Percentiles rank a stretch among this genome's conserved stretches.
Evolutionary conservation across 73 alveolate genomes (phyloP).

Genomic region (Paramecium sonneborni): DNA sequence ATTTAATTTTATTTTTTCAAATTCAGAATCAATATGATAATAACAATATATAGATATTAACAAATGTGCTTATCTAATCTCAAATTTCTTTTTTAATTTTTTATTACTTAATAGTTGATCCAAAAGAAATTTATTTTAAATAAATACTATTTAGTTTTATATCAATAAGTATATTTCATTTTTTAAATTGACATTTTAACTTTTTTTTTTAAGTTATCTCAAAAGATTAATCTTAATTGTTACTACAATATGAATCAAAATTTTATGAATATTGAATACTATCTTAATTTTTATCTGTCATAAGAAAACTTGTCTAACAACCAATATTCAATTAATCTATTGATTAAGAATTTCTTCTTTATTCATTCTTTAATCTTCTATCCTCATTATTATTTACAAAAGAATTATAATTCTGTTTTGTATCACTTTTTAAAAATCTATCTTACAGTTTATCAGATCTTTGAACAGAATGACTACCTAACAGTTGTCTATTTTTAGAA

Average conservation of each 20-base stretch:
- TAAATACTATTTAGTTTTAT: neutral
- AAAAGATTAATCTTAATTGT: neutral
- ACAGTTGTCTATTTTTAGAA: neutral
- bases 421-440: neutral
- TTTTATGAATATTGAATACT: neutral
- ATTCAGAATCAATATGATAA: neutral
- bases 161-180: neutral
- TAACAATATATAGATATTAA: neutral
- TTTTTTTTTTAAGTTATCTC: neutral
- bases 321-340: neutral
- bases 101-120: no score
- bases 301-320: neutral
- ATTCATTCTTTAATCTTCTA: neutral
- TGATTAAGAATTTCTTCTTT: neutral
- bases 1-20: constrained; percentile 30
- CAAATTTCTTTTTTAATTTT: no score
- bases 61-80: neutral
- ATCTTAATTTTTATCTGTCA: neutral
- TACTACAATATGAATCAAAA: neutral
- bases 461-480: neutral
- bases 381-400: neutral
- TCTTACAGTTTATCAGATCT: neutral
- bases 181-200: neutral
- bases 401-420: neutral
- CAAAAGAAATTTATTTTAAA: no score